These are phyloP conservation scores for Suhomyces sp. DNA, from an alignment of 805 yeast species.

Conservation along the genomic window DNA sequence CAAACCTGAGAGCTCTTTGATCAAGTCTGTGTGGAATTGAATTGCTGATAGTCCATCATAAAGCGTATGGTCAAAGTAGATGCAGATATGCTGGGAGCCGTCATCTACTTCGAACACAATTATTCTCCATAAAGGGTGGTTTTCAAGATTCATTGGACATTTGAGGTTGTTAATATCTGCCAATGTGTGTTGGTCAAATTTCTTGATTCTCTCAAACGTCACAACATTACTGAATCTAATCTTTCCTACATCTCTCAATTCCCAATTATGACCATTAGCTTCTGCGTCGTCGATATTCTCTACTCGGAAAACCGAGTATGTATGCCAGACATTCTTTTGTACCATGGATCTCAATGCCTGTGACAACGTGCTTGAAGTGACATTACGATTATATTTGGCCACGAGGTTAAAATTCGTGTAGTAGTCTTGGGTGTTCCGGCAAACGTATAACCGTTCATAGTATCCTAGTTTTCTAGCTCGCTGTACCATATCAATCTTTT, in stretches of 20 bases:
- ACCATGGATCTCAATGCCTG: slow-evolving; percentile 6
- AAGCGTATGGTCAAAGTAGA: slow-evolving; percentile 8
- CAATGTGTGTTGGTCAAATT: slow-evolving; percentile 3
- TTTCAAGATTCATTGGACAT: slow-evolving; percentile 4
- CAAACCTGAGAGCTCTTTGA: slow-evolving; percentile 5
- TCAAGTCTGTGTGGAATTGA: slow-evolving; percentile 10
- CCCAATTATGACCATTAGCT: slow-evolving; percentile 8
- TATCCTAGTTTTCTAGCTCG: background rate
- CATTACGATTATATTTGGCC: slow-evolving; percentile 1
- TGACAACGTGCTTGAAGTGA: slow-evolving; percentile 2
- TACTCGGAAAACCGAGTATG: slow-evolving; percentile 6
- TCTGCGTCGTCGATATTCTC: background rate
- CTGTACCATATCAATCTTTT: background rate
- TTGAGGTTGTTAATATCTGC: slow-evolving; percentile 2
- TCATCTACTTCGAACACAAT: slow-evolving; percentile 5
- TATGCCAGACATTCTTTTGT: slow-evolving; percentile 8
- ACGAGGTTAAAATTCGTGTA: slow-evolving; percentile 10
- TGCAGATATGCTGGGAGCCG: slow-evolving; percentile 2
- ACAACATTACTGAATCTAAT: slow-evolving; percentile 8
- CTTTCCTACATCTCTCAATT: slow-evolving; percentile 6
- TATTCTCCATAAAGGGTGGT: slow-evolving; percentile 11
- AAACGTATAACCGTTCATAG: slow-evolving; percentile 10
- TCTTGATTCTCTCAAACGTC: background rate
- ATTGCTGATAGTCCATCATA: slow-evolving; percentile 11
- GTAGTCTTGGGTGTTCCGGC: slow-evolving; percentile 7